These are phyloP conservation scores for Eucalyptus marginata DNA, from an alignment of 345 rosid genomes.

Conservation along the genomic window DNA sequence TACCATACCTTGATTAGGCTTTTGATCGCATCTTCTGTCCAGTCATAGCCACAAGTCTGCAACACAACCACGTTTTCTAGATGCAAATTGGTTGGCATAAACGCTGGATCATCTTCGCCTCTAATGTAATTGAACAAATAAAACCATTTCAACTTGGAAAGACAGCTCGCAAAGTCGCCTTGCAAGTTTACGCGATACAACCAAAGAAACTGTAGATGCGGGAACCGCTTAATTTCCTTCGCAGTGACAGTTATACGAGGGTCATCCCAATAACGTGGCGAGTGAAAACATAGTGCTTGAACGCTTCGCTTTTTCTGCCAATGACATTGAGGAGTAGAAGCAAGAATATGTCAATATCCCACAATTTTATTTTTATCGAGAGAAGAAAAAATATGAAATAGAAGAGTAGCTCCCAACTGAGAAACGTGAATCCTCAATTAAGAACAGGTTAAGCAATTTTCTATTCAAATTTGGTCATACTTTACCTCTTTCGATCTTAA, in stretches of 20 bases:
- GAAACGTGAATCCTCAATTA: too few species aligned
- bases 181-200: rapidly evolving
- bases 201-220: neutral
- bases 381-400: too few species aligned
- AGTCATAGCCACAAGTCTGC: rapidly evolving
- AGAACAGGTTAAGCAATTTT: too few species aligned
- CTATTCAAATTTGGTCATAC: neutral
- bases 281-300: neutral
- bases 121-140: rapidly evolving
- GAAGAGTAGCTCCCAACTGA: neutral
- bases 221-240: neutral
- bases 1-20: neutral
- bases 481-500: neutral
- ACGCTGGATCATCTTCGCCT: rapidly evolving
- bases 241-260: rapidly evolving
- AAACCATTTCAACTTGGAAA: neutral
- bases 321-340: neutral
- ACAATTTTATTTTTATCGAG: neutral
- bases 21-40: neutral
- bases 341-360: neutral
- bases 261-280: too few species aligned
- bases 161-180: neutral
- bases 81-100: neutral
- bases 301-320: neutral
- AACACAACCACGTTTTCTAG: neutral